Evolutionary conservation across 768 basidiomycete genomes (phyloP), one percentile per base, ranked within the genome.

Genomic region (Amanita phalloides): DNA sequence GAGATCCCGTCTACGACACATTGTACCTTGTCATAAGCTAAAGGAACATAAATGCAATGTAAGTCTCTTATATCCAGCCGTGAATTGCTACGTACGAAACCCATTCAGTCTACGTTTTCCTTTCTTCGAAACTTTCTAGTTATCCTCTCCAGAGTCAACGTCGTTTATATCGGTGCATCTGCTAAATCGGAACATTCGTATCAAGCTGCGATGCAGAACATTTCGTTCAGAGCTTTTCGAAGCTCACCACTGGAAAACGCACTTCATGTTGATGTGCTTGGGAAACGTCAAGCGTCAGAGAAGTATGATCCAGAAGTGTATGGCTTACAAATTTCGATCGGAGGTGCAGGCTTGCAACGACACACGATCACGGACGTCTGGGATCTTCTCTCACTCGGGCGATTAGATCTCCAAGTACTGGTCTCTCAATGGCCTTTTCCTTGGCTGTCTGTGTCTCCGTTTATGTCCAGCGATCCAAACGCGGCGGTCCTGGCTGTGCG

Each of bases 361-460:
- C 68, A 61, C 38, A 67, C 64, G 14, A 55, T 57, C 14, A 59
- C 62, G 25, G 63, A 67, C 55, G 60, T 62, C 45, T 60, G 71
- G 54, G 71, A 69, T n/a, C 58, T 84, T 11, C 57, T 75, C 33
- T 69, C 66, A 13, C 54, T 82, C 13, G 72, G 72, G 21, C 61
- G 66, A 4, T 49, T 74, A 13, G 56, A 68, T 32, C 54, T 77
- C 23, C 64, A 73, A 45, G 61, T 68, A 1, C 63, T 84, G 21
- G 63, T 72, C 20, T 74, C 74, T 2, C 79, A 81, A 61, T 88
- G 83, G 84, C 80, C 82, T 7, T 62, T 73, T 38, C 76, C 75
- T n/a, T 76, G 76, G 69, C 63, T 83, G 28, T 64, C 64, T 30
- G 63, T 71, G 2, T 68, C 74, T 20, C 66, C 73, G 0, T 78